Conservation (phyloP, 2,329 filamentous ascomycete species). For the Aureobasidium musti region DNA sequence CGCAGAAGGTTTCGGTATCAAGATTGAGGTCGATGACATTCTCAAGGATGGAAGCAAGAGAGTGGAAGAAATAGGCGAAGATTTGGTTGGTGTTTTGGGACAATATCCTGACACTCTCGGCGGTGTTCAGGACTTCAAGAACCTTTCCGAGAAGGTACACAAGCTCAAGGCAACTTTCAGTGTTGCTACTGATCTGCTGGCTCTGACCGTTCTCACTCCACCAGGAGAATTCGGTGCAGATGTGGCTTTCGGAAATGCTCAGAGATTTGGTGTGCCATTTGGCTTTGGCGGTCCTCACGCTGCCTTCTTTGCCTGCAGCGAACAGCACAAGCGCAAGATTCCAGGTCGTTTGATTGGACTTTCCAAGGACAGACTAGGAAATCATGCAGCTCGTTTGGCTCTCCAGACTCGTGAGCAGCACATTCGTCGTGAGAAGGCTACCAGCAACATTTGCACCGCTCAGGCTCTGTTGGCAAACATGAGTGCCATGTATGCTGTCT, state of each 20-base stretch:
- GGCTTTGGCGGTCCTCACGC: constrained; percentile 95
- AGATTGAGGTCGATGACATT: constrained; percentile 71
- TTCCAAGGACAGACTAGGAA: constrained; percentile 84
- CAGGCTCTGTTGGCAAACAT: constrained; percentile 94
- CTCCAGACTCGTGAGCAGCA: constrained; percentile 95
- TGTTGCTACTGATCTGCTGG: constrained; percentile 85
- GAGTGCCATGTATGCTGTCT: constrained; percentile 91
- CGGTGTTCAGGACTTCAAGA: constrained; percentile 72
- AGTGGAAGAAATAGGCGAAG: constrained; percentile 73
- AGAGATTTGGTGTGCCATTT: constrained; percentile 88
- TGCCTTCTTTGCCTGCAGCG: constrained; percentile 89
- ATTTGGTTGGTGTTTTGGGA: constrained; percentile 85
- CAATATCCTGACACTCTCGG: constrained; percentile 93
- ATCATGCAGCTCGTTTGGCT: constrained; percentile 77
- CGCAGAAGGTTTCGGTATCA: constrained; percentile 88
- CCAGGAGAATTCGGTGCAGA: constrained; percentile 95
- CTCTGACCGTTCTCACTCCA: constrained; percentile 81
- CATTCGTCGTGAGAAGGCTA: constrained; percentile 93
- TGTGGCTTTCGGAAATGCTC: constrained; percentile 89
- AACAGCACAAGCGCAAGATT: constrained; percentile 92
- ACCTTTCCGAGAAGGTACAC: constrained; percentile 75
- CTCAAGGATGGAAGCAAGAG: constrained; percentile 63
- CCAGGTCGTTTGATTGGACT: constrained; percentile 87
- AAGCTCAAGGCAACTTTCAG: constrained; percentile 75
- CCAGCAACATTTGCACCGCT: constrained; percentile 95